Conservation (phyloP, 176 grass and related monocot species). For the Panicum miliaceum region DNA sequence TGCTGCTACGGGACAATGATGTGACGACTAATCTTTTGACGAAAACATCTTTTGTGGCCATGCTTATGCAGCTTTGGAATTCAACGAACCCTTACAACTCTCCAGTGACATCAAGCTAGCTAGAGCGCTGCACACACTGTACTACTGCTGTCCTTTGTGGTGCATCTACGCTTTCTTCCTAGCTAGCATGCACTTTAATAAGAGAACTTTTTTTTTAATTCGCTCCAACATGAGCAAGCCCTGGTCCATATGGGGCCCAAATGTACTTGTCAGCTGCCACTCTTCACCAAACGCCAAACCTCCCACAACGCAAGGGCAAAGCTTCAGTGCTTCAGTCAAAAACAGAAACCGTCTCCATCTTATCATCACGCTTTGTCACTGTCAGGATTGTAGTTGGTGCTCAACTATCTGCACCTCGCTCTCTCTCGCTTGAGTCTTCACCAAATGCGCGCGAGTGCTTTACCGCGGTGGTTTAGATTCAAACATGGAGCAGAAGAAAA, state of each 20-base stretch:
- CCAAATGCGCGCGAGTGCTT: constrained; percentile 39
- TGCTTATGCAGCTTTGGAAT: constrained; percentile 15
- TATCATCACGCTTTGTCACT: constrained; percentile 45
- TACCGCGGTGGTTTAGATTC: constrained; percentile 29
- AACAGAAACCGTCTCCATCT: constrained; percentile 38
- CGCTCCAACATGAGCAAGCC: not conserved
- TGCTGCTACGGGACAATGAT: not conserved
- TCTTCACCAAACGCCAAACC: constrained; percentile 40
- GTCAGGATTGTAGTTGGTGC: constrained; percentile 35
- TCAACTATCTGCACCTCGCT: constrained; percentile 8
- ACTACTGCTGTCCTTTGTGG: not conserved
- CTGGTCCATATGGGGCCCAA: constrained; percentile 11
- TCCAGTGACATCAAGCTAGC: constrained; percentile 25
- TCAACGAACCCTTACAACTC: not conserved
- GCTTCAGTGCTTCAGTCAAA: constrained; percentile 43
- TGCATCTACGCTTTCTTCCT: not conserved
- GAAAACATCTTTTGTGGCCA: constrained; percentile 20
- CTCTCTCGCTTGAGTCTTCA: constrained; percentile 44
- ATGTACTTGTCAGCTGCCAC: constrained; percentile 37
- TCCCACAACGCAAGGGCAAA: not conserved
- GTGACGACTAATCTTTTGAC: constrained; percentile 23
- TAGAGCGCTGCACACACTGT: not conserved
- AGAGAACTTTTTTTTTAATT: constrained; percentile 3
- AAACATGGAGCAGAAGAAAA: not conserved
- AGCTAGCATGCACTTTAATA: constrained; percentile 29